phyloP scores from a whole-genome alignment of 1,139 yeast genomes.

The Suhomyces anneliseae region DNA sequence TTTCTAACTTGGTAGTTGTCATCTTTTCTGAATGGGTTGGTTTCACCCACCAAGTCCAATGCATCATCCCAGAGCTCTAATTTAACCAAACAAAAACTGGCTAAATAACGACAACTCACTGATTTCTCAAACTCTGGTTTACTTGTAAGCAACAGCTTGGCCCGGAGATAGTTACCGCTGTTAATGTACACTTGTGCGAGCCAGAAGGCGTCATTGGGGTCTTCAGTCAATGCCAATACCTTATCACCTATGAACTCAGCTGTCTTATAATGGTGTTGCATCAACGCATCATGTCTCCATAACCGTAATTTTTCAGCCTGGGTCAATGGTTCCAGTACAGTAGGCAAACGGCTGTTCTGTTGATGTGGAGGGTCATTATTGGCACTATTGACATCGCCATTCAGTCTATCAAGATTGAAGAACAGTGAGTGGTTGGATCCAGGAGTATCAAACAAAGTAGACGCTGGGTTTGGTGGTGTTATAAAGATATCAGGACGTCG shows the following conservation, averaged over 20 bases:
- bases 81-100: constrained; percentile 73
- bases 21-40: constrained; percentile 63
- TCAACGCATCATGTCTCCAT: constrained; percentile 93
- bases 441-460: constrained; percentile 44
- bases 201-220: constrained; percentile 96
- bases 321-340: constrained; percentile 48
- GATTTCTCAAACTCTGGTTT: constrained; percentile 42
- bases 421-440: constrained; percentile 44
- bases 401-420: constrained; percentile 31
- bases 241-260: constrained; percentile 94
- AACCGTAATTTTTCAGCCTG: constrained; percentile 84
- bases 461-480: constrained; percentile 57
- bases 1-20: constrained; percentile 42
- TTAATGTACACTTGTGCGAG: constrained; percentile 83
- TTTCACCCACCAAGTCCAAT: constrained; percentile 78
- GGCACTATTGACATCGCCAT: constrained; percentile 15
- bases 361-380: constrained; percentile 15
- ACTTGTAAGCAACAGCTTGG: constrained; percentile 59
- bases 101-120: constrained; percentile 78
- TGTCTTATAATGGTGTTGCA: constrained; percentile 88
- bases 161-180: constrained; percentile 76
- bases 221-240: constrained; percentile 74
- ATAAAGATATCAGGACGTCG: constrained; percentile 50
- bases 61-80: constrained; percentile 89
- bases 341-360: constrained; percentile 9